Percentiles rank a stretch among this genome's conserved stretches.
Evolutionary conservation across 140 eudicot species (phyloP).

Genomic region (Cichorium intybus): DNA sequence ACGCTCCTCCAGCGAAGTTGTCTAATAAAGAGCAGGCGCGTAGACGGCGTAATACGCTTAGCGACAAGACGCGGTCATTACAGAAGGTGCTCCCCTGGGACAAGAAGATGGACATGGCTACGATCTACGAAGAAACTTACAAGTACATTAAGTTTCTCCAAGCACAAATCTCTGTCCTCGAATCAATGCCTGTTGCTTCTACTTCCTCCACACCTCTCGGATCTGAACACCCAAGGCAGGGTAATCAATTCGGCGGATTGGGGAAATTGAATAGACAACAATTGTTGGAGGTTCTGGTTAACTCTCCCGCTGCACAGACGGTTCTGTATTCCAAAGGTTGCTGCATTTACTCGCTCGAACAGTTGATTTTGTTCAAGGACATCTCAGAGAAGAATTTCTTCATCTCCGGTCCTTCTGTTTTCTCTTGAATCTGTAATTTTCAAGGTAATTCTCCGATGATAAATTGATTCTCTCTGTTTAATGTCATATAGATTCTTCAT

Average conservation of each 20-base stretch:
- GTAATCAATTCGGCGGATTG: constrained; percentile 24
- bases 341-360: constrained; percentile 70
- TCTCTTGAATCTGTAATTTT: constrained; percentile 15
- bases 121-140: constrained; percentile 55
- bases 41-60: constrained; percentile 30
- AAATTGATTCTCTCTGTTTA: not conserved
- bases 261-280: constrained; percentile 57
- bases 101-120: constrained; percentile 61
- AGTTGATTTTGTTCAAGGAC: constrained; percentile 40
- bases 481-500: not conserved
- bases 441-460: constrained; percentile 8
- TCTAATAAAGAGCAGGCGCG: constrained; percentile 6
- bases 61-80: constrained; percentile 49
- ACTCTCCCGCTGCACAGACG: constrained; percentile 64
- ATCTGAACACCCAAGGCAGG: constrained; percentile 8
- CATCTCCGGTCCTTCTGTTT: constrained; percentile 12
- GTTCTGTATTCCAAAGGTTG: constrained; percentile 44
- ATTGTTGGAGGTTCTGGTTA: constrained; percentile 57
- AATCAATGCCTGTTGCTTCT: constrained; percentile 49
- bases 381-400: constrained; percentile 24
- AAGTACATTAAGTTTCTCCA: constrained; percentile 59
- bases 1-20: not conserved
- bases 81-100: constrained; percentile 54
- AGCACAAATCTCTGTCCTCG: constrained; percentile 58
- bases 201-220: constrained; percentile 10